These are phyloP conservation scores for Colletotrichum sp. DNA, from an alignment of 2,329 filamentous ascomycete genomes.

Conservation along the genomic window DNA sequence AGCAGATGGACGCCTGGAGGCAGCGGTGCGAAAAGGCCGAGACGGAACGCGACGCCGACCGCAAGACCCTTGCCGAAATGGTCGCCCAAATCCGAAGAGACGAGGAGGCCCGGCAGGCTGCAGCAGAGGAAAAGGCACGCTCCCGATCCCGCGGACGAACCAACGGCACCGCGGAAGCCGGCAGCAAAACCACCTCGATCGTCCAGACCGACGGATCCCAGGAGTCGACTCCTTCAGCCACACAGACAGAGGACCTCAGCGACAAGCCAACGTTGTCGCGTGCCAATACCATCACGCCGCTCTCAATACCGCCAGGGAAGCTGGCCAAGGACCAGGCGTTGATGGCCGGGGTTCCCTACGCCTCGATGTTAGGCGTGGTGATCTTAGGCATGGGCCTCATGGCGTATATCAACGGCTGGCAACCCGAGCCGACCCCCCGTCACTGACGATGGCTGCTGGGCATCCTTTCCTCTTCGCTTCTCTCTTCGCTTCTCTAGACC, in stretches of 20 bases:
- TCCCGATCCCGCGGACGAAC: slow-evolving; percentile 36
- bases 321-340: slow-evolving; percentile 48
- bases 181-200: background rate
- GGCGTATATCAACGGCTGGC: slow-evolving; percentile 87
- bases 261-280: slow-evolving; percentile 51
- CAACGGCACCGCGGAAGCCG: slow-evolving; percentile 12
- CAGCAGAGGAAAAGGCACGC: slow-evolving; percentile 41
- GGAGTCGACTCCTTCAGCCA: slow-evolving; percentile 10
- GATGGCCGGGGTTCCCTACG: slow-evolving; percentile 72
- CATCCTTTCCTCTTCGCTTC: background rate
- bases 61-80: slow-evolving; percentile 85
- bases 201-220: background rate
- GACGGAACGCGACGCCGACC: slow-evolving; percentile 72
- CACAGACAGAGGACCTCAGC: slow-evolving; percentile 33
- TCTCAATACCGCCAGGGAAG: slow-evolving; percentile 41
- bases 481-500: slow-evolving; percentile 11
- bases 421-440: slow-evolving; percentile 48
- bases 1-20: slow-evolving; percentile 80
- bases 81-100: slow-evolving; percentile 79
- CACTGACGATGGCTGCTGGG: slow-evolving; percentile 24
- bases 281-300: slow-evolving; percentile 54
- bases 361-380: slow-evolving; percentile 83
- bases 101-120: slow-evolving; percentile 57
- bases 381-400: slow-evolving; percentile 82
- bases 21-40: slow-evolving; percentile 82